Evolutionary conservation across 2,329 filamentous ascomycete species (phyloP).

Genomic region (Botryosphaeria dothidea): DNA sequence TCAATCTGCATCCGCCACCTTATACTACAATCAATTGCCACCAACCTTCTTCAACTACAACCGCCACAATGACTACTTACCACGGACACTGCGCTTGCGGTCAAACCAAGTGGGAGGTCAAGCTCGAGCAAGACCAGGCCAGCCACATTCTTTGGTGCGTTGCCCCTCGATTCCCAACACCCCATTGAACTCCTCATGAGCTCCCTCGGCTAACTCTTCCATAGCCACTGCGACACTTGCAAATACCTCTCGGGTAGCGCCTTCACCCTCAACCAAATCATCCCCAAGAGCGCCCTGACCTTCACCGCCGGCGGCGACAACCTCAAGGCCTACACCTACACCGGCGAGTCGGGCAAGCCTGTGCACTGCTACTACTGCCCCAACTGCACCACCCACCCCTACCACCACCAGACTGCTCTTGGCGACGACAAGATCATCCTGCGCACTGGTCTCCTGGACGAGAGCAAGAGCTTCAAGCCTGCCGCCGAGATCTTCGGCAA

Average conservation of each 20-base stretch:
- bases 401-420: slow-evolving; percentile 57
- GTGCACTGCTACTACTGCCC: slow-evolving; percentile 61
- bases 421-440: slow-evolving; percentile 54
- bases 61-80: slow-evolving; percentile 45
- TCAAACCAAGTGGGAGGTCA: slow-evolving; percentile 53
- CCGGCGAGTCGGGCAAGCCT: slow-evolving; percentile 57
- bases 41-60: slow-evolving; percentile 12
- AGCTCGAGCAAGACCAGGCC: slow-evolving; percentile 47
- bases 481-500: slow-evolving; percentile 58
- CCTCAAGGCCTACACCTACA: slow-evolving; percentile 56
- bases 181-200: neutral
- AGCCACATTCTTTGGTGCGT: slow-evolving; percentile 50
- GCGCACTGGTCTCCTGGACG: slow-evolving; percentile 50
- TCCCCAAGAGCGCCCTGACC: slow-evolving; percentile 51
- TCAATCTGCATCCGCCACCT: neutral
- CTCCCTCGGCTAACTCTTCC: neutral
- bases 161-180: neutral
- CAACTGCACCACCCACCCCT: slow-evolving; percentile 57
- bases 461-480: slow-evolving; percentile 51
- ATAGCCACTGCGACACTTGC: slow-evolving; percentile 60
- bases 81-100: slow-evolving; percentile 59
- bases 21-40: neutral
- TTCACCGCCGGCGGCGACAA: slow-evolving; percentile 52
- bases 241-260: slow-evolving; percentile 53
- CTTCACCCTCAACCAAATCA: slow-evolving; percentile 57